phyloP scores from a whole-genome alignment of 2,329 filamentous ascomycete species.

The Zymoseptoria passerinii region DNA sequence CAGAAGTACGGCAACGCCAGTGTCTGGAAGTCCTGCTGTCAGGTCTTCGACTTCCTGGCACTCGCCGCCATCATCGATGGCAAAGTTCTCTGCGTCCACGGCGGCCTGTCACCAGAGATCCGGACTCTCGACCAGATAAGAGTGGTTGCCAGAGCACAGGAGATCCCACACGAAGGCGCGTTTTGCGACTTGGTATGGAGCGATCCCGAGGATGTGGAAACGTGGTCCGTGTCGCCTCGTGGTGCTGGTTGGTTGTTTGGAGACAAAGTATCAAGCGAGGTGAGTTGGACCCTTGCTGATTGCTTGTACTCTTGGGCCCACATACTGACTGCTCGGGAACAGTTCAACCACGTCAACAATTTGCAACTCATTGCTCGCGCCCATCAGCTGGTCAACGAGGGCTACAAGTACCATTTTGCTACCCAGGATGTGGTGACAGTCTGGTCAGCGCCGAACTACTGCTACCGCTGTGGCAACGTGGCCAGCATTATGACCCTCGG shows the following conservation, averaged over 20 bases:
- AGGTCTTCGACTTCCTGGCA: conserved; percentile 70
- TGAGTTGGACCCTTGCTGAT: conserved; percentile 13
- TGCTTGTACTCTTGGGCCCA: too few species aligned
- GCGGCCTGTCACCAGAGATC: conserved; percentile 64
- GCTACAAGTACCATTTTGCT: conserved; percentile 86
- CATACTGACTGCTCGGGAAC: neutral
- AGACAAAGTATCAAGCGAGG: conserved; percentile 63
- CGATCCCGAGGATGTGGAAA: conserved; percentile 61
- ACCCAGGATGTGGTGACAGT: conserved; percentile 87
- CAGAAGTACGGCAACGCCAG: conserved; percentile 71
- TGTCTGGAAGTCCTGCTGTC: conserved; percentile 71
- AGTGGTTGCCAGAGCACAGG: conserved; percentile 64
- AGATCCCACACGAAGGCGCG: conserved; percentile 68
- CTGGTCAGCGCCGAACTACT: conserved; percentile 92
- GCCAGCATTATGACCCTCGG: conserved; percentile 82
- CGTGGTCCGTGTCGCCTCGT: conserved; percentile 58
- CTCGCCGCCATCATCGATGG: conserved; percentile 66
- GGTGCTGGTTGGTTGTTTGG: conserved; percentile 61
- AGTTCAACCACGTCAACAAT: conserved; percentile 69
- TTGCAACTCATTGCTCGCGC: conserved; percentile 63
- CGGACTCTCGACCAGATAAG: conserved; percentile 67
- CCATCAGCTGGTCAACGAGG: conserved; percentile 68
- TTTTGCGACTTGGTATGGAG: conserved; percentile 73
- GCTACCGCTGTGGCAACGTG: conserved; percentile 89
- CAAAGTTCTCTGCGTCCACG: conserved; percentile 65